Conservation (phyloP, 768 basidiomycete genomes). For the Suillus subaureus region DNA sequence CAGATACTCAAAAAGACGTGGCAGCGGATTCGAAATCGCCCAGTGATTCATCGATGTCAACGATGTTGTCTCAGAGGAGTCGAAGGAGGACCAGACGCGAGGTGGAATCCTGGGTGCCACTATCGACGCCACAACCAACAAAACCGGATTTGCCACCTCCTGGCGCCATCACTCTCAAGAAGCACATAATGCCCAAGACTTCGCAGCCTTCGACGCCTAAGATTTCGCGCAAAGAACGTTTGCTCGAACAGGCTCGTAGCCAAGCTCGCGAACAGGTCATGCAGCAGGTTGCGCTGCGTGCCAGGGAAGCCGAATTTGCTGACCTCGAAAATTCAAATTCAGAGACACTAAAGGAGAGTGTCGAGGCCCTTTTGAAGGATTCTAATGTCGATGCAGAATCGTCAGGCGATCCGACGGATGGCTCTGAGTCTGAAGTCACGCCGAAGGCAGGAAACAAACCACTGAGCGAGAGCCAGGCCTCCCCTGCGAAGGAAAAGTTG, state of each 20-base stretch:
- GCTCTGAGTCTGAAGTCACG: background rate
- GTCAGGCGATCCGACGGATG: background rate
- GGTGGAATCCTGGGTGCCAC: conserved; percentile 1
- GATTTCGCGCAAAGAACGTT: conserved; percentile 9
- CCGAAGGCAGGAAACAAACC: background rate
- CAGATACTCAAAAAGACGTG: background rate
- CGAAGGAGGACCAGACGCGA: conserved; percentile 4
- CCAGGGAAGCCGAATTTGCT: background rate
- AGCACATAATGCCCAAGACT: background rate
- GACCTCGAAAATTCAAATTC: conserved; percentile 6
- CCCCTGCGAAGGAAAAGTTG: conserved; percentile 3
- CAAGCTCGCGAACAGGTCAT: conserved; percentile 11
- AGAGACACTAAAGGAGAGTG: conserved; percentile 26
- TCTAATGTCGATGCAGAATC: background rate
- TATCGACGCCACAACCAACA: background rate
- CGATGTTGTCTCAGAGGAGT: conserved; percentile 3
- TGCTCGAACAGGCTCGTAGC: conserved; percentile 10
- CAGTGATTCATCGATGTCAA: background rate
- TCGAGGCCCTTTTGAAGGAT: conserved; percentile 19
- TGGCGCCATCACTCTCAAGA: background rate
- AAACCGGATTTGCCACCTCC: background rate
- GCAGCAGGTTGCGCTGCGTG: background rate
- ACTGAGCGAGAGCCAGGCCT: background rate
- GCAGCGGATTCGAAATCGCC: background rate
- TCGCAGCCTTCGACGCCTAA: conserved; percentile 3